phyloP scores from a whole-genome alignment of 495 filamentous ascomycete species.

The Pseudoneurospora amorphoporcata region DNA sequence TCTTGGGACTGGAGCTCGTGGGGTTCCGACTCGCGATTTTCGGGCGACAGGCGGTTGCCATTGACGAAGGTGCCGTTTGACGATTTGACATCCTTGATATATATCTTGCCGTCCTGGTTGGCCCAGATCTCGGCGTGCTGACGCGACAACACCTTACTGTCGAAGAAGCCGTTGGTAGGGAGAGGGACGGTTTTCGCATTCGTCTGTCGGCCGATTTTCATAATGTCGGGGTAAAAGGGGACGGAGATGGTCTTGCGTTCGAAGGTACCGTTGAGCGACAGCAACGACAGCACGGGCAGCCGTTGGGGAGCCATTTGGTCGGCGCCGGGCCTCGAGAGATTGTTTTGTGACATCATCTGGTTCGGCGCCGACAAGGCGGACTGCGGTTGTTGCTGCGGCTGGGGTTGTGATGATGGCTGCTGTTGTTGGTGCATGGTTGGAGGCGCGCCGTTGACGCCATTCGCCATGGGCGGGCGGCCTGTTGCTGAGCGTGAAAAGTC shows the following conservation, averaged over 20 bases:
- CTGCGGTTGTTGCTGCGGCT: slow-evolving; percentile 55
- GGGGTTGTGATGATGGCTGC: background rate
- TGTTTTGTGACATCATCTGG: slow-evolving; percentile 27
- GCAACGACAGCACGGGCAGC: slow-evolving; percentile 66
- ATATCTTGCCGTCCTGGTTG: slow-evolving; percentile 78
- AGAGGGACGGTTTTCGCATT: slow-evolving; percentile 92
- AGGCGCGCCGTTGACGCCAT: slow-evolving; percentile 50
- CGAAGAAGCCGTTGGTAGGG: slow-evolving; percentile 84
- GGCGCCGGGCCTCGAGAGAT: slow-evolving; percentile 38
- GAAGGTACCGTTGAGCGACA: slow-evolving; percentile 89
- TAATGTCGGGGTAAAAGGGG: slow-evolving; percentile 75
- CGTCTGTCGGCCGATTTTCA: slow-evolving; percentile 91
- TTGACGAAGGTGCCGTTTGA: slow-evolving; percentile 99
- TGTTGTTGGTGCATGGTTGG: slow-evolving; percentile 23
- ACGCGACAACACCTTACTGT: slow-evolving; percentile 91
- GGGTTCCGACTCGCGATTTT: slow-evolving; percentile 91
- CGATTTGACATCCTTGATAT: slow-evolving; percentile 94
- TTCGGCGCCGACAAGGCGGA: slow-evolving; percentile 50
- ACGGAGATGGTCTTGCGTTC: slow-evolving; percentile 92
- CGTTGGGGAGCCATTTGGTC: slow-evolving; percentile 46
- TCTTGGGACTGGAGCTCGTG: slow-evolving; percentile 83
- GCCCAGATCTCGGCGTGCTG: slow-evolving; percentile 97
- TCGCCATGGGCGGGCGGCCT: slow-evolving; percentile 37
- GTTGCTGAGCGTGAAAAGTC: slow-evolving; percentile 36
- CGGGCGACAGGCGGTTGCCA: slow-evolving; percentile 74